Conservation (phyloP, 73 alveolate species). For the Uronychia binucleata region DNA sequence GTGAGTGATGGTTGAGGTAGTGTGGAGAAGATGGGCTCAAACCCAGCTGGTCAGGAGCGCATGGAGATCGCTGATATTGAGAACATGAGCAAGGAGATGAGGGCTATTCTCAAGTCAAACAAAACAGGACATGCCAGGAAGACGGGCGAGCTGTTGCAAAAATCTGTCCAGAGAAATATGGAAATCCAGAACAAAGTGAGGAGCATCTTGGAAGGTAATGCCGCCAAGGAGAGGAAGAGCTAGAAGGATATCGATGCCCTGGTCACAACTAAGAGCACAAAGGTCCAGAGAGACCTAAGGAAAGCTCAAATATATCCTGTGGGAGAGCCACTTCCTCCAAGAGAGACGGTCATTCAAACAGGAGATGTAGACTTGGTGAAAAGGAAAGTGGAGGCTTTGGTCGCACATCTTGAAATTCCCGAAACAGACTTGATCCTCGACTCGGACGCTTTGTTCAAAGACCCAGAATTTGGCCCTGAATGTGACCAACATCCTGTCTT, state of each 20-base stretch:
- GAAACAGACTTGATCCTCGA: conserved; percentile 10
- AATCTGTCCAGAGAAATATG: background rate
- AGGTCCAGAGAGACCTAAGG: background rate
- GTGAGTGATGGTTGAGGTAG: too few species aligned
- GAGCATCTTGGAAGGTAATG: background rate
- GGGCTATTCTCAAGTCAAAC: background rate
- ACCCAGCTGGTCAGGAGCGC: conserved; percentile 2
- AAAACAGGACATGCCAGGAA: background rate
- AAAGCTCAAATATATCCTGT: conserved; percentile 3
- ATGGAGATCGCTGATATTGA: conserved; percentile 1
- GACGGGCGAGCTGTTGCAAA: conserved; percentile 4
- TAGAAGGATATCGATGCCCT: background rate
- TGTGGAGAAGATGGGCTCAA: too few species aligned
- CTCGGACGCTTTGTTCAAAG: conserved; percentile 30
- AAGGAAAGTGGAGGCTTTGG: background rate
- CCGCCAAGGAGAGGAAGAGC: background rate
- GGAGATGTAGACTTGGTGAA: conserved; percentile 3
- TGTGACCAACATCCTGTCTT: conserved; percentile 20
- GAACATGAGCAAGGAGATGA: conserved; percentile 7
- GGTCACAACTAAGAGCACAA: background rate
- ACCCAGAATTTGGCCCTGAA: conserved; percentile 55
- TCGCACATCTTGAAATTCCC: conserved; percentile 6
- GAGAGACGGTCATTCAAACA: conserved; percentile 20
- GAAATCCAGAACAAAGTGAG: background rate
- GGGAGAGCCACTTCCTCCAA: background rate